Base-by-base conservation (phyloP, 2,329 filamentous ascomycete species). In the Shiraia sp. region DNA sequence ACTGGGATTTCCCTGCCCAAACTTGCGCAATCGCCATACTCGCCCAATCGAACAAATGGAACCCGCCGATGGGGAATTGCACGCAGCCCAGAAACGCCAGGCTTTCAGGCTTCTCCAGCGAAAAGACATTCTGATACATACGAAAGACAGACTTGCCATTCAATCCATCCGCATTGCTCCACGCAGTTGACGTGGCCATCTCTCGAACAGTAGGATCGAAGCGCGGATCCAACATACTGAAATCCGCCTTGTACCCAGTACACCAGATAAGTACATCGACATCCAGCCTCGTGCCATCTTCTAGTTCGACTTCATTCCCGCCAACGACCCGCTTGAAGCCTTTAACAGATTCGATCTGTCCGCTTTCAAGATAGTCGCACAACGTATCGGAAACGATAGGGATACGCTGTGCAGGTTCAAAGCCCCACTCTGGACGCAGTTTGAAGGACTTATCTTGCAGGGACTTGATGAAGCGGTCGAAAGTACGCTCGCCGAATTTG, bases 121-220 rank as follows among this genome's bases (percentile, higher is more conserved):
- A 74, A 46, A 79, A 74, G 4, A 77, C 50, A 49, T 76, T 75
- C 27, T 70, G 68, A 38, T 72, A 77, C 2, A 77, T 57, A 1
- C 67, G 51, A 3, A 69, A 61, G 0, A 73, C 62, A 0, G 63
- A 9, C 49, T 65, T 51, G 43, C 65, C 47, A 42, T 62, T 40
- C 26, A 62, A 47, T 32, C 60, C 49, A 23, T 55, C 47, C 32
- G 36, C 47, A 8, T 42, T 44, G 19, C 35, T 26, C 56, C 55
- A 61, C 30, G 24, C 15, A 31, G 33, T 8, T n/a, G 23, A 36
- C 15, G 45, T 33, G 38, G 17, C 52, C 40, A 30, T 8, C 8
- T 8, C 19, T 22, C 8, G 4, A 22, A 22, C 55, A 34, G 49
- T 57, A 51, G 43, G 51, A 33, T 60, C 47, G 22, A 53, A 53